Base-by-base conservation (phyloP, 306 rosid genomes). In the Datisca glomerata region DNA sequence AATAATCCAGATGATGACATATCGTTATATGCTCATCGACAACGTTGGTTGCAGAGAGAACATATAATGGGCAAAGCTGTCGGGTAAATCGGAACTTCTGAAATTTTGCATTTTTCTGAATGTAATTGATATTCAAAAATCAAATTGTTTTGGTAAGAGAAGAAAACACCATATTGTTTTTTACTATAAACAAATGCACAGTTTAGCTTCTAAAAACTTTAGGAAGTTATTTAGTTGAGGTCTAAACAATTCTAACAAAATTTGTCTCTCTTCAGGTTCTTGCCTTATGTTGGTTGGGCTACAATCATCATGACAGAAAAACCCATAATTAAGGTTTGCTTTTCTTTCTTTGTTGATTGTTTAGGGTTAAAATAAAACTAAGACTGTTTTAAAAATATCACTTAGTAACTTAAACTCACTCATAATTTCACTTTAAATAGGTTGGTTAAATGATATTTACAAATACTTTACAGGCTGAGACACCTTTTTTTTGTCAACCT, bases 1-100 rank as follows among this genome's bases (percentile, higher is more conserved):
- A 64, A 67, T 59, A 86, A 86, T 31, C 0, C 0, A 0, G 3
- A 1, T 0, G 96, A 86, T 43, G 96, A 86, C 59, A 73, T 59
- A 47, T 11, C 12, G 12, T 52, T 86, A 39, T 81, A 81, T 59
- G 78, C 82, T 29, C 60, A 24, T 4, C 68, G 76, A 45, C 96
- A 82, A 66, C 43, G 40, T 25, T 79, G 93, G 94, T 29, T 82
- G 68, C 70, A 73, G 38, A 47, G 45, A 15, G 78, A 74, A 28
- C 87, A 86, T 66, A 58, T 79, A 15, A 67, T 79, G 61, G 94
- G 87, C 40, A 73, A 75, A 71, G 96, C 78, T 32, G 68, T 64
- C 0, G 93, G 93, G 96, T 76, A 73, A 61, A 20, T 33, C 14
- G 3, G 17, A 23, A 17, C 39, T 52, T 12, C 23, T 0, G 4